These are phyloP conservation scores for Nemophila menziesii DNA, from an alignment of 257 asterid genomes.

Conservation along the genomic window DNA sequence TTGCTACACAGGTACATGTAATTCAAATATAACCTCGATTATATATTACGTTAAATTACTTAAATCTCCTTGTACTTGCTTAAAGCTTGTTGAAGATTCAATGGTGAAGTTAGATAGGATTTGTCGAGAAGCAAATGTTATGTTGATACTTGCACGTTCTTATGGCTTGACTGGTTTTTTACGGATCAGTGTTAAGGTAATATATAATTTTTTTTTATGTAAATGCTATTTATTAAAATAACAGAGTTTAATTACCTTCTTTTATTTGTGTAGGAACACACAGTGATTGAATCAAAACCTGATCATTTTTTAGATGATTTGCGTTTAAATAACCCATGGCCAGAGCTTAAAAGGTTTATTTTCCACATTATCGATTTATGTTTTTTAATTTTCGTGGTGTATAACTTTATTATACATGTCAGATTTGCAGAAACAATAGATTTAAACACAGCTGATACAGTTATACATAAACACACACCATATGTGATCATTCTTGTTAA, in stretches of 20 bases:
- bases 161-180: slow-evolving; percentile 90
- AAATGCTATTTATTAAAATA: too few relatives aligned
- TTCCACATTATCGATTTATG: not conserved
- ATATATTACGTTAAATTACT: too few relatives aligned
- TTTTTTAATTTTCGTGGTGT: not conserved
- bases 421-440: slow-evolving; percentile 80
- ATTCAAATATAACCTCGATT: too few relatives aligned
- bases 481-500: slow-evolving; percentile 77
- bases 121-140: slow-evolving; percentile 77
- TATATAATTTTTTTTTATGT: not conserved
- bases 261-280: slow-evolving; percentile 63
- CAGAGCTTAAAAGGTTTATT: slow-evolving; percentile 73
- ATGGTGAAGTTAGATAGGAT: slow-evolving; percentile 87
- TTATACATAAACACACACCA: slow-evolving; percentile 84
- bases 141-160: slow-evolving; percentile 80
- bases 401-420: slow-evolving; percentile 7
- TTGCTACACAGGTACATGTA: slow-evolving; percentile 58
- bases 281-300: slow-evolving; percentile 91
- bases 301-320: slow-evolving; percentile 91
- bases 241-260: not conserved
- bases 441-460: slow-evolving; percentile 61
- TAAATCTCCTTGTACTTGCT: too few relatives aligned
- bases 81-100: slow-evolving; percentile 79
- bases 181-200: slow-evolving; percentile 84
- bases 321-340: slow-evolving; percentile 91